phyloP scores from a whole-genome alignment of 352 stramenopile species.

The Globisporangium orthogonon region DNA sequence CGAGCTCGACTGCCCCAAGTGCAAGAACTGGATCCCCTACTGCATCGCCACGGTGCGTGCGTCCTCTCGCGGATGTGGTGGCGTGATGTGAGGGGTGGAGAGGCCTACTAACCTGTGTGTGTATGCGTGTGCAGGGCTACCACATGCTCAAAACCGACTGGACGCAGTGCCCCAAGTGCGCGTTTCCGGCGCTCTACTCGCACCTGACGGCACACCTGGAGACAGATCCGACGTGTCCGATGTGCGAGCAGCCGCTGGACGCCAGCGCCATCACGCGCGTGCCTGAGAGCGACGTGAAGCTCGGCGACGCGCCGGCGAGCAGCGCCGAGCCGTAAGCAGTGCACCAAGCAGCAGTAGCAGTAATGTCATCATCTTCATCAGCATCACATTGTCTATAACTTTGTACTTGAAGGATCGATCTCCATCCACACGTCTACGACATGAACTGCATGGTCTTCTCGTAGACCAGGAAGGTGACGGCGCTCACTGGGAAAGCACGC shows the following conservation, averaged over 20 bases:
- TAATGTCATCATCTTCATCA: slow-evolving; percentile 2
- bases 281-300: slow-evolving; percentile 36
- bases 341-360: neutral
- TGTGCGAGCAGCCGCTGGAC: slow-evolving; percentile 62
- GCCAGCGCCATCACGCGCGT: slow-evolving; percentile 24
- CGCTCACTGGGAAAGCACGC: slow-evolving; percentile 76
- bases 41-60: slow-evolving; percentile 84
- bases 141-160: slow-evolving; percentile 94
- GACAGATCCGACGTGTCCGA: slow-evolving; percentile 59
- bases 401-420: slow-evolving; percentile 1
- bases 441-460: slow-evolving; percentile 81
- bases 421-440: slow-evolving; percentile 22
- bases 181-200: slow-evolving; percentile 87
- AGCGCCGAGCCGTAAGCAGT: slow-evolving; percentile 5
- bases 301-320: slow-evolving; percentile 17
- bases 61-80: neutral
- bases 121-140: slow-evolving; percentile 46
- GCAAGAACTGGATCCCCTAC: slow-evolving; percentile 91
- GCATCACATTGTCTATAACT: slow-evolving; percentile 4
- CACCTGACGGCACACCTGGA: slow-evolving; percentile 81
- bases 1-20: slow-evolving; percentile 88
- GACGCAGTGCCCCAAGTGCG: slow-evolving; percentile 84
- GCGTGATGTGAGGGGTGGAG: too few species aligned
- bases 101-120: neutral
- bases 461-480: slow-evolving; percentile 84